A percentile compares a stretch with the other conserved stretches of the same genome.
Evolutionary conservation across 108 stramenopile genomes (phyloP).

Genomic region (Pseudonitzschia multiseries): DNA sequence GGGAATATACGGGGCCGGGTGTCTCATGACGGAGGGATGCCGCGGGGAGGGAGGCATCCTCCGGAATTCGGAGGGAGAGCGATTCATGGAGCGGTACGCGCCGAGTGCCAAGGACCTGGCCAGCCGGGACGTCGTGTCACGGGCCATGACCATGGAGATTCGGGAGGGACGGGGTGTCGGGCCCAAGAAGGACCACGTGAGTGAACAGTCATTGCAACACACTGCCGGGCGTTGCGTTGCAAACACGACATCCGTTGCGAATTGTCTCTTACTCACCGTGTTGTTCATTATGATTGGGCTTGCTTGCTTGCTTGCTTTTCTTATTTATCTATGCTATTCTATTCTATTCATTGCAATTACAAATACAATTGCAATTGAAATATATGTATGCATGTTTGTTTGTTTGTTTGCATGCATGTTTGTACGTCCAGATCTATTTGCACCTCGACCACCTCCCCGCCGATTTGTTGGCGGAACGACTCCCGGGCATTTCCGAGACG

Average conservation of each 20-base stretch:
- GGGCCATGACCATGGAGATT: slow-evolving; percentile 99
- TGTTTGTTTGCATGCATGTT: too few relatives aligned
- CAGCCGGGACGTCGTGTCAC: slow-evolving; percentile 94
- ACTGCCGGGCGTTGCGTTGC: background rate
- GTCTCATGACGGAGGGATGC: slow-evolving; percentile 99
- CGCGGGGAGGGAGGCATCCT: slow-evolving; percentile 99
- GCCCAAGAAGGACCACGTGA: slow-evolving; percentile 91
- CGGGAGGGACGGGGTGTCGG: slow-evolving; percentile 98
- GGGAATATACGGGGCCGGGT: slow-evolving; percentile 99
- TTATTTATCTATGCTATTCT: too few relatives aligned
- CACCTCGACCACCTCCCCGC: slow-evolving; percentile 99
- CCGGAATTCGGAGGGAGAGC: slow-evolving; percentile 95
- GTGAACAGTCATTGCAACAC: slow-evolving; percentile 7
- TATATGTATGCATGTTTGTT: too few relatives aligned
- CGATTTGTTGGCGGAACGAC: slow-evolving; percentile 93
- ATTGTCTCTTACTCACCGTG: too few relatives aligned
- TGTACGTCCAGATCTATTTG: slow-evolving; percentile 90
- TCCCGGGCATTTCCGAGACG: slow-evolving; percentile 98
- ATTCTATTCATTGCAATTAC: too few relatives aligned
- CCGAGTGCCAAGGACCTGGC: slow-evolving; percentile 99
- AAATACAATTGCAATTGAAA: too few relatives aligned
- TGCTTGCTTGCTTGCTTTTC: too few relatives aligned
- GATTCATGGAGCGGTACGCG: slow-evolving; percentile 99
- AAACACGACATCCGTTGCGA: too few relatives aligned
- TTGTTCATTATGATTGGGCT: background rate